phyloP scores from a whole-genome alignment of 1,139 yeast species.

The Hyphopichia fennica region DNA sequence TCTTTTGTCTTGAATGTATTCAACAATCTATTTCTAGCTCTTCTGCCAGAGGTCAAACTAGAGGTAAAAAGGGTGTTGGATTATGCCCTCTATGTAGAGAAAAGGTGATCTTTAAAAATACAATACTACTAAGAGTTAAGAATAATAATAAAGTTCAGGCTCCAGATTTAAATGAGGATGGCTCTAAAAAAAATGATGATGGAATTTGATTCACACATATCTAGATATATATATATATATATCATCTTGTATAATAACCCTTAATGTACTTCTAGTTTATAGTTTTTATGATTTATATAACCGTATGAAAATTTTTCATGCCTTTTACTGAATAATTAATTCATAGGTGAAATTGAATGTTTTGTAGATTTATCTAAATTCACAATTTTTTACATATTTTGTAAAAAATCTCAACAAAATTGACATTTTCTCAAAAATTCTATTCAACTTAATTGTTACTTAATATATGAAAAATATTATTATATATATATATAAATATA shows the following conservation, averaged over 20 bases:
- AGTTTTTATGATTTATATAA: too few species aligned
- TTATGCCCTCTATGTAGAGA: slow-evolving; percentile 49
- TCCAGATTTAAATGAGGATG: slow-evolving; percentile 11
- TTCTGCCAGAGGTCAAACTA: slow-evolving; percentile 42
- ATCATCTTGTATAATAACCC: too few species aligned
- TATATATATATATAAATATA: not conserved
- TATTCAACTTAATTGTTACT: too few species aligned
- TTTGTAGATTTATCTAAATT: too few species aligned
- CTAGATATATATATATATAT: not conserved
- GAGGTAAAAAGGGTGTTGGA: slow-evolving; percentile 38
- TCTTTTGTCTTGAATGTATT: slow-evolving; percentile 46
- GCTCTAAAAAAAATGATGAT: not conserved
- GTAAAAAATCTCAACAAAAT: too few species aligned
- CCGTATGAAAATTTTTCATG: too few species aligned
- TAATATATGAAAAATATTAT: too few species aligned
- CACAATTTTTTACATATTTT: too few species aligned
- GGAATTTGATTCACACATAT: not conserved
- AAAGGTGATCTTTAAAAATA: slow-evolving; percentile 39
- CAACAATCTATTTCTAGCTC: slow-evolving; percentile 44
- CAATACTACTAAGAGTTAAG: slow-evolving; percentile 37
- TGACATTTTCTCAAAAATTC: too few species aligned
- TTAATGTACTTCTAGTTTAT: too few species aligned
- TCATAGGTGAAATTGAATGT: too few species aligned
- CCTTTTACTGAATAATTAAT: too few species aligned
- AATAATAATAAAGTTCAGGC: slow-evolving; percentile 12